Percentiles rank a stretch among this genome's conserved stretches.
Evolutionary conservation across 441 rosid genomes (phyloP).

Genomic region (Gossypium davidsonii): DNA sequence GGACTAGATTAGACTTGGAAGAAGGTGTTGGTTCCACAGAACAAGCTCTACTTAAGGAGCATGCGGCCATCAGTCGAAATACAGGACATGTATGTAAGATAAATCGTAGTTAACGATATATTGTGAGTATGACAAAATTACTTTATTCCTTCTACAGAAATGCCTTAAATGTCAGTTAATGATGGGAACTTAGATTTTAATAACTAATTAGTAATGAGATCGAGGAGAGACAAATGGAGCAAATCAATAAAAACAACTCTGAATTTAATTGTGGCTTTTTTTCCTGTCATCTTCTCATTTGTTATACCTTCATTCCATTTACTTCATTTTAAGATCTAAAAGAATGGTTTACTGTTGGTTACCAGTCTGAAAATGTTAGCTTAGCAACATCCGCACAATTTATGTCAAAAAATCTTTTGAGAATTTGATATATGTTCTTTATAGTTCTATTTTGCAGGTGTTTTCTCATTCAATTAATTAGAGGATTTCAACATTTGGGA

Average conservation of each 20-base stretch:
- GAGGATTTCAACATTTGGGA: not conserved
- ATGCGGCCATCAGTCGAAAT: constrained; percentile 64
- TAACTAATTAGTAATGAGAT: not conserved
- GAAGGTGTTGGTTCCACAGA: constrained; percentile 68
- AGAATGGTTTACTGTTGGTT: not conserved
- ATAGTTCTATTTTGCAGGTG: not conserved
- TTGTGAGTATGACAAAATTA: not conserved
- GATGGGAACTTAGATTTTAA: not conserved
- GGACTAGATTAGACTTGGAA: constrained; percentile 84
- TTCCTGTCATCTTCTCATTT: not conserved
- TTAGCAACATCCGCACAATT: not conserved
- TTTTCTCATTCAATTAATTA: not conserved
- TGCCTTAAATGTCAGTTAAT: not conserved
- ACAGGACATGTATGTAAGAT: constrained; percentile 65
- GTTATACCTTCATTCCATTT: not conserved
- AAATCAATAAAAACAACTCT: not conserved
- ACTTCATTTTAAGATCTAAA: not conserved
- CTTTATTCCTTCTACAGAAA: not conserved
- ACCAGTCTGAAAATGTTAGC: not conserved
- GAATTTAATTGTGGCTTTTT: not conserved
- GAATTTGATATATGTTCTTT: not conserved
- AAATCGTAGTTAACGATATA: not conserved
- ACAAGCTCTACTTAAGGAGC: constrained; percentile 78
- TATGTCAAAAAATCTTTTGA: not conserved
- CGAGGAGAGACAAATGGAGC: not conserved